Evolutionary conservation across 2,329 filamentous ascomycete genomes (phyloP), one percentile per base, ranked within the genome.

Genomic region (Ceratocystis papillata): DNA sequence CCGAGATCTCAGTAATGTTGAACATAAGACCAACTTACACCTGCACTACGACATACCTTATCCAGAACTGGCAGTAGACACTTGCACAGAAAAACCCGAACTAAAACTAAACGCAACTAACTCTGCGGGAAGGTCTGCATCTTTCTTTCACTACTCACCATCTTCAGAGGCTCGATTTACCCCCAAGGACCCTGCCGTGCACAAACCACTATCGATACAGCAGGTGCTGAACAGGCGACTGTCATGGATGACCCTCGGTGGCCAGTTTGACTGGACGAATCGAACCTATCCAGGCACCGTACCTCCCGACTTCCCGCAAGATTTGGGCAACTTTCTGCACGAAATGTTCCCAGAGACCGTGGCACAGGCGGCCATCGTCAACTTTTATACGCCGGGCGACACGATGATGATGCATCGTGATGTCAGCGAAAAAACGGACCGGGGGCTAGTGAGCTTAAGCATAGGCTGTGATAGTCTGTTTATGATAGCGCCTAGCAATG

Each of bases 251-350:
- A 97, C 93, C 0, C 82, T 99, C 2, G 94, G 94, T 62, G 93
- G 91, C 0, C 94, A 97, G 74, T 97, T 97, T 75, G 89, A 97
- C 77, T 97, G 93, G 94, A 95, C 91, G 0, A 83, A 84, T 66
- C 92, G 96, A 70, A 77, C 83, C 12, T 97, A 97, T 72, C 91
- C 92, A 0, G 74, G 79, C 8, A 79, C 81, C n/a, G 68, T 74
- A 2, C 86, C 88, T 0, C 90, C 90, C 0, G 72, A 77, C 0
- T 96, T 96, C 71, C 92, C 93, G 0, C 50, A 74, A 1, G 90
- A 96, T 72, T 81, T 95, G 62, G 84, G 84, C 3, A 74, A 73
- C 0, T 81, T 96, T 6, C 77, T 96, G 0, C 79, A 84, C 65
- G 76, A 76, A 0, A 75, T 94, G 0, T 97, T 96, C 70, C 88